Percentiles rank a stretch among this genome's conserved stretches.
phyloP scores from a whole-genome alignment of 352 stramenopile genomes.

The Globisporangium cederbergense region DNA sequence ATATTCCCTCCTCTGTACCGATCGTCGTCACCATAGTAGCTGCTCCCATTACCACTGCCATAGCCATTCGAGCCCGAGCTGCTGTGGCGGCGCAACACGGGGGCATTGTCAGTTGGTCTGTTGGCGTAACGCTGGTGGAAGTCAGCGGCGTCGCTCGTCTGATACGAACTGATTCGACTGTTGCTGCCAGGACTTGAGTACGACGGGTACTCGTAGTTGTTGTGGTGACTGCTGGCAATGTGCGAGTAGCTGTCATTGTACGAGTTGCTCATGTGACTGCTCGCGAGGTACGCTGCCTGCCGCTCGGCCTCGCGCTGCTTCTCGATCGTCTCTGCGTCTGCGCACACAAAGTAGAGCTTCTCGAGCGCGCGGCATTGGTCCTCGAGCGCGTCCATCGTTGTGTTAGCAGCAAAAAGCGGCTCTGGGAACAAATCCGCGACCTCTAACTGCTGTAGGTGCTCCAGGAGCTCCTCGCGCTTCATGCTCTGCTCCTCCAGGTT shows the following conservation, averaged over 20 bases:
- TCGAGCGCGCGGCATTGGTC: slow-evolving; percentile 50
- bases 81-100: slow-evolving; percentile 43
- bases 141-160: not conserved
- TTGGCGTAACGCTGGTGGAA: slow-evolving; percentile 9
- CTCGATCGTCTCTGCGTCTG: slow-evolving; percentile 50
- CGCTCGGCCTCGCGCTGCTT: slow-evolving; percentile 51
- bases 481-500: slow-evolving; percentile 63
- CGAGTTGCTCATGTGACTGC: slow-evolving; percentile 15
- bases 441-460: slow-evolving; percentile 40
- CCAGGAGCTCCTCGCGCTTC: slow-evolving; percentile 60
- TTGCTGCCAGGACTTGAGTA: not conserved
- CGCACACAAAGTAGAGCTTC: slow-evolving; percentile 47
- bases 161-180: not conserved
- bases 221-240: not conserved
- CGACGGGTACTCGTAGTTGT: slow-evolving; percentile 7
- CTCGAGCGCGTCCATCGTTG: slow-evolving; percentile 28
- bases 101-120: slow-evolving; percentile 16
- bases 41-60: not conserved
- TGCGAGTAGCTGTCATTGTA: slow-evolving; percentile 1
- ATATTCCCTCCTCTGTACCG: slow-evolving; percentile 16
- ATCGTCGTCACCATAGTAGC: slow-evolving; percentile 21
- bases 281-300: slow-evolving; percentile 33
- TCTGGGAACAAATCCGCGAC: slow-evolving; percentile 50
- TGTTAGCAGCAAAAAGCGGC: slow-evolving; percentile 22
- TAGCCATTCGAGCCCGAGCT: slow-evolving; percentile 21